A percentile compares a stretch with the other conserved stretches of the same genome.
Evolutionary conservation across 2,329 filamentous ascomycete genomes (phyloP).

Genomic region (Epichloe coenophiala): DNA sequence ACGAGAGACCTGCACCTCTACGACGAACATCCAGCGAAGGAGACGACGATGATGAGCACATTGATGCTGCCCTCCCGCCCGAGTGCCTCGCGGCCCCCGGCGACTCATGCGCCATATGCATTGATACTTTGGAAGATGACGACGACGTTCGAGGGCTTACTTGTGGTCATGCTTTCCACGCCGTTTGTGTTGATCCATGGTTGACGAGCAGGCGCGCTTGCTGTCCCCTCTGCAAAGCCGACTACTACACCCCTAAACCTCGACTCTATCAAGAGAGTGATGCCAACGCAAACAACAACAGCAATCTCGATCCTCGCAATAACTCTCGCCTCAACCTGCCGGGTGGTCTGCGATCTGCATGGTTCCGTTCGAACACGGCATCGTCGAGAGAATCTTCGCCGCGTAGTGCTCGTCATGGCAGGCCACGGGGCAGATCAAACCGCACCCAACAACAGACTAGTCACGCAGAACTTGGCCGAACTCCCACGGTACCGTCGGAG

Average conservation of each 20-base stretch:
- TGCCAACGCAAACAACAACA: slow-evolving; percentile 7
- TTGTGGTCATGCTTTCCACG: slow-evolving; percentile 97
- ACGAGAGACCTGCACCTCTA: slow-evolving; percentile 15
- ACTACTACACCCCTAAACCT: slow-evolving; percentile 92
- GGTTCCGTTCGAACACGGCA: slow-evolving; percentile 15
- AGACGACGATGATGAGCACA: slow-evolving; percentile 64
- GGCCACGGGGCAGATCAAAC: background rate
- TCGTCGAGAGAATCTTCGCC: background rate
- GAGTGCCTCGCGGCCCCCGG: slow-evolving; percentile 72
- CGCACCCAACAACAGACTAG: background rate
- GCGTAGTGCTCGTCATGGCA: background rate
- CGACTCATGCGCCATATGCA: slow-evolving; percentile 91
- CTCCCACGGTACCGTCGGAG: background rate
- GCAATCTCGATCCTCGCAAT: slow-evolving; percentile 21
- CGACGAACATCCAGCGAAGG: slow-evolving; percentile 34
- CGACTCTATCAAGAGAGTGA: slow-evolving; percentile 37
- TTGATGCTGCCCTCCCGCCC: slow-evolving; percentile 67
- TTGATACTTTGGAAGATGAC: slow-evolving; percentile 86
- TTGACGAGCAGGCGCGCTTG: slow-evolving; percentile 86
- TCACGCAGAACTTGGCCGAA: slow-evolving; percentile 7
- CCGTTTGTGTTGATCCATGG: slow-evolving; percentile 92
- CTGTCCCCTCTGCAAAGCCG: slow-evolving; percentile 94
- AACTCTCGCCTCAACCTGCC: slow-evolving; percentile 37
- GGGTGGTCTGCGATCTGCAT: slow-evolving; percentile 25
- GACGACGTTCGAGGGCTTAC: slow-evolving; percentile 89